Percentiles rank a stretch among this genome's conserved stretches.
These are phyloP conservation scores for Tetracladium maxilliforme DNA, from an alignment of 2,329 filamentous ascomycete genomes.

Conservation along the genomic window DNA sequence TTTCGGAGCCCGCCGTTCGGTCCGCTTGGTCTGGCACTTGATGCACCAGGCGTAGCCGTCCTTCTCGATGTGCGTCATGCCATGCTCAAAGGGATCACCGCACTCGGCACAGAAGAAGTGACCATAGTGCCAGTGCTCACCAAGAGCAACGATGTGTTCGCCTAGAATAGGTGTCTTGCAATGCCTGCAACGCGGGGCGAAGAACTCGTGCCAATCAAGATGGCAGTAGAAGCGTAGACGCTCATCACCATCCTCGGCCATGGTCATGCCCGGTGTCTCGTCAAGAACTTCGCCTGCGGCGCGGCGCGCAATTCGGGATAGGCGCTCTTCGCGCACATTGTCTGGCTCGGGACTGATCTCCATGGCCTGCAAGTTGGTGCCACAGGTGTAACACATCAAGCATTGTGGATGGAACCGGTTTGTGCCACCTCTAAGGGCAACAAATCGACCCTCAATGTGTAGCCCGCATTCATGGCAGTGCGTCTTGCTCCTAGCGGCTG, in stretches of 20 bases:
- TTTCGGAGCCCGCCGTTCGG: constrained; percentile 75
- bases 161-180: constrained; percentile 95
- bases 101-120: constrained; percentile 99
- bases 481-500: constrained; percentile 42
- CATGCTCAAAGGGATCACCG: constrained; percentile 76
- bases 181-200: constrained; percentile 83
- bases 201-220: constrained; percentile 95
- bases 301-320: constrained; percentile 57
- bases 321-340: constrained; percentile 49
- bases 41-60: constrained; percentile 98
- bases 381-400: constrained; percentile 79
- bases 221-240: constrained; percentile 86
- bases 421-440: constrained; percentile 58
- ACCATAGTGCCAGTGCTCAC: constrained; percentile 90
- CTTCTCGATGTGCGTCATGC: constrained; percentile 70
- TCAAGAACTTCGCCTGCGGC: constrained; percentile 40
- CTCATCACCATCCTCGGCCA: constrained; percentile 58
- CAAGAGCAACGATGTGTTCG: constrained; percentile 85
- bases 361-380: constrained; percentile 79
- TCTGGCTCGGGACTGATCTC: constrained; percentile 93
- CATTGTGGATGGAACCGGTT: constrained; percentile 86
- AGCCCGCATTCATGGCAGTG: constrained; percentile 72
- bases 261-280: constrained; percentile 47
- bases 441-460: constrained; percentile 80
- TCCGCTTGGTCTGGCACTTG: constrained; percentile 80